Percentiles rank a stretch among this genome's conserved stretches.
These are phyloP conservation scores for Firmiana major DNA, from an alignment of 345 rosid genomes.

Conservation along the genomic window DNA sequence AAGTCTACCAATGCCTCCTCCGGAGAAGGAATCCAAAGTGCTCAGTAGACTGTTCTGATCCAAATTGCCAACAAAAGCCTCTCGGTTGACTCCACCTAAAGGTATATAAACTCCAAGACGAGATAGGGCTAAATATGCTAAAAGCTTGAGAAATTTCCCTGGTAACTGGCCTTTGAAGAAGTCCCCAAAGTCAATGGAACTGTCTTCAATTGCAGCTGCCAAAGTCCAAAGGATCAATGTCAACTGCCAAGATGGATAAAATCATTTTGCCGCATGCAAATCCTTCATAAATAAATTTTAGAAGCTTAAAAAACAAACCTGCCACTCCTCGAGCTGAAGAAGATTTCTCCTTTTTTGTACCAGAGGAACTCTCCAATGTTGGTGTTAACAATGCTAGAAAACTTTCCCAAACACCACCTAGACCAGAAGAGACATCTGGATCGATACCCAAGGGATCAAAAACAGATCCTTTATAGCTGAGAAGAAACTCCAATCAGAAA, in stretches of 20 bases:
- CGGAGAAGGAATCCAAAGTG: constrained; percentile 95
- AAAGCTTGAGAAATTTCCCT: constrained; percentile 84
- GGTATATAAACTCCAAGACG: constrained; percentile 93
- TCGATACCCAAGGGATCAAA: constrained; percentile 85
- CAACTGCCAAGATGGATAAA: constrained; percentile 17
- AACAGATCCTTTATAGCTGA: constrained; percentile 52
- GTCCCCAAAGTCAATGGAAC: constrained; percentile 95
- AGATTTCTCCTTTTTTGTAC: constrained; percentile 57
- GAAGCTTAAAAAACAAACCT: constrained; percentile 39
- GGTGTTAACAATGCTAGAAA: constrained; percentile 53
- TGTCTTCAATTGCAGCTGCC: constrained; percentile 97
- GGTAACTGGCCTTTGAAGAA: constrained; percentile 95
- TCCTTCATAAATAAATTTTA: neutral
- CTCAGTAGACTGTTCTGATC: constrained; percentile 86
- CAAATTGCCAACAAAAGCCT: constrained; percentile 87
- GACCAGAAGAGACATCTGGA: constrained; percentile 42
- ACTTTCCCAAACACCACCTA: constrained; percentile 54
- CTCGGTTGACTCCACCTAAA: constrained; percentile 93
- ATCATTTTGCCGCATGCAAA: neutral
- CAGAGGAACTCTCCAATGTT: constrained; percentile 51
- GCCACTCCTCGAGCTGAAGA: constrained; percentile 79
- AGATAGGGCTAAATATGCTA: constrained; percentile 80
- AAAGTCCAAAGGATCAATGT: constrained; percentile 25
- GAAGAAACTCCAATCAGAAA: constrained; percentile 35
- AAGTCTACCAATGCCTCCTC: constrained; percentile 96